These are phyloP conservation scores for Dysphania ambrosioides DNA, from an alignment of 148 eudicot species.

Conservation along the genomic window DNA sequence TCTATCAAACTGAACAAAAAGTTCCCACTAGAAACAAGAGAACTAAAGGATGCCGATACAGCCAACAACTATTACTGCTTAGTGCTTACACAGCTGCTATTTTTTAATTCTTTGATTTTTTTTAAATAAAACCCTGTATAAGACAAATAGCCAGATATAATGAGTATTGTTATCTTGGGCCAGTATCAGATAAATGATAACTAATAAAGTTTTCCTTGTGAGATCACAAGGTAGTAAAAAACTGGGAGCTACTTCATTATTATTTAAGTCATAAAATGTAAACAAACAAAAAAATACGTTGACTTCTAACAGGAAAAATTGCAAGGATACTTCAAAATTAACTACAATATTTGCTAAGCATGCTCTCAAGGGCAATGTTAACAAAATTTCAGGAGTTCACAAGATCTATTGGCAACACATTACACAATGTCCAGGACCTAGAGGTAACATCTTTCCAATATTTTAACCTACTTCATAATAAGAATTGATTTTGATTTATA, in stretches of 20 bases:
- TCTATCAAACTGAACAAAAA: background rate
- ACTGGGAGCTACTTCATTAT: background rate
- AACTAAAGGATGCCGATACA: background rate
- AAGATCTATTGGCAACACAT: background rate
- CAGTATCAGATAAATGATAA: background rate
- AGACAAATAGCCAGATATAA: background rate
- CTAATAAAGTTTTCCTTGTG: background rate
- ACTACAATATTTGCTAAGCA: too few species aligned
- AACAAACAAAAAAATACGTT: background rate
- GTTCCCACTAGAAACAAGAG: background rate
- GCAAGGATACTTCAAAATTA: background rate
- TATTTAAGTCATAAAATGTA: background rate
- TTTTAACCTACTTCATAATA: too few species aligned
- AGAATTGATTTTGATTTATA: too few species aligned
- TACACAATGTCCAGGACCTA: background rate
- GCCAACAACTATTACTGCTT: background rate
- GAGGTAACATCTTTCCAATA: background rate
- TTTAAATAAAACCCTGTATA: background rate
- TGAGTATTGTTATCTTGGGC: background rate
- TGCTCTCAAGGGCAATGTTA: too few species aligned
- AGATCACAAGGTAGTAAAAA: background rate
- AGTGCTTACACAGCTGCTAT: too few species aligned
- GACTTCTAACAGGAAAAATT: background rate
- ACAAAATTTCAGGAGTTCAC: background rate
- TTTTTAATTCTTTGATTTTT: too few species aligned